A percentile compares a stretch with the other conserved stretches of the same genome.
phyloP scores from a whole-genome alignment of 345 rosid genomes.

The Syzygium grande region DNA sequence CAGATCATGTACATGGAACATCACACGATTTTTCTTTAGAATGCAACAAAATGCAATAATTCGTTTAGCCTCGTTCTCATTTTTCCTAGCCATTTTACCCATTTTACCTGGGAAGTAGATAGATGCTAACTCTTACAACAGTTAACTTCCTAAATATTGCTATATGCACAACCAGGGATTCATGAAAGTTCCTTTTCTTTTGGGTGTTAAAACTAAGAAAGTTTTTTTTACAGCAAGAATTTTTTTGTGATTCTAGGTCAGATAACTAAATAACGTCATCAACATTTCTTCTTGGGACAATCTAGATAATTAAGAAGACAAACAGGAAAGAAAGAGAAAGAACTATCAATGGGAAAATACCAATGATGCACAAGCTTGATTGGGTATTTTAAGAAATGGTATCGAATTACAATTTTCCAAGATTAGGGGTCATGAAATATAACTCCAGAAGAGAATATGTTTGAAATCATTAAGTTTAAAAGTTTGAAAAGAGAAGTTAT shows the following conservation, averaged over 20 bases:
- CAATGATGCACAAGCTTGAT: neutral
- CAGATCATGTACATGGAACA: neutral
- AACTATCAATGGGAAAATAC: neutral
- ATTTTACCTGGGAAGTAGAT: neutral
- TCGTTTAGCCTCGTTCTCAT: neutral
- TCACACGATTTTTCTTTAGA: neutral
- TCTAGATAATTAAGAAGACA: neutral
- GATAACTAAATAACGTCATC: neutral
- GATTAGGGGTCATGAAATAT: neutral
- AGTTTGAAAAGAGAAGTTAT: neutral
- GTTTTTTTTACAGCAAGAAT: neutral
- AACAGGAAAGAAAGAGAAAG: neutral
- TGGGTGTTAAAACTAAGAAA: neutral
- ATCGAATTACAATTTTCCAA: neutral
- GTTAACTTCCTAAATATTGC: neutral
- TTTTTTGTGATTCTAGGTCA: neutral
- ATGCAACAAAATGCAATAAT: neutral
- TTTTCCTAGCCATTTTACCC: neutral
- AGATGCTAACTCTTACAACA: neutral
- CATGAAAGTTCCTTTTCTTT: neutral
- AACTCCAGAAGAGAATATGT: neutral
- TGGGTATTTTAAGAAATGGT: neutral
- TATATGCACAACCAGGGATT: neutral
- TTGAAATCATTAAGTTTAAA: neutral
- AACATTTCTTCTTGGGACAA: neutral